phyloP scores from a whole-genome alignment of 2,329 filamentous ascomycete species.

The Trichophaea hybrida region DNA sequence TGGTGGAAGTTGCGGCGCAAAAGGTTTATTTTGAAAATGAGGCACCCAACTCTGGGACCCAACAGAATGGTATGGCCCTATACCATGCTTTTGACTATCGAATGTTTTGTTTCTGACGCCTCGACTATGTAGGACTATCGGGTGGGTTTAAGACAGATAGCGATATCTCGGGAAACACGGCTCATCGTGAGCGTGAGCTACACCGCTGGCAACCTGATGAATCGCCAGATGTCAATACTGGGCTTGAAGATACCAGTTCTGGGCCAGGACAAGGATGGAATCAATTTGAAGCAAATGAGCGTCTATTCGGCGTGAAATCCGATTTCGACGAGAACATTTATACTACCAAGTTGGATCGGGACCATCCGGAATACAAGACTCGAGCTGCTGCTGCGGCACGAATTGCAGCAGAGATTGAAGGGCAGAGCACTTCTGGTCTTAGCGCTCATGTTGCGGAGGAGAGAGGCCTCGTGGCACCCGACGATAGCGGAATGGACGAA shows the following conservation, averaged over 20 bases:
- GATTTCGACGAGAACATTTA: slow-evolving; percentile 93
- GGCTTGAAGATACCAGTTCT: slow-evolving; percentile 21
- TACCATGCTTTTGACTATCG: not conserved
- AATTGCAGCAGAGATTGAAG: slow-evolving; percentile 79
- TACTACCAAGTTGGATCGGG: slow-evolving; percentile 78
- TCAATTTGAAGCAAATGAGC: slow-evolving; percentile 82
- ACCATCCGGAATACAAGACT: slow-evolving; percentile 65
- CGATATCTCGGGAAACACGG: slow-evolving; percentile 26
- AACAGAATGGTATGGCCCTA: slow-evolving; percentile 18
- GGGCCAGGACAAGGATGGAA: slow-evolving; percentile 50
- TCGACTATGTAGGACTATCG: not conserved
- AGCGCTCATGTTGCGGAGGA: slow-evolving; percentile 86
- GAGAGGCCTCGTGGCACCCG: slow-evolving; percentile 51
- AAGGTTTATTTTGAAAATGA: slow-evolving; percentile 20
- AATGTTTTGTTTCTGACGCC: not conserved
- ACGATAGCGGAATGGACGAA: slow-evolving; percentile 60
- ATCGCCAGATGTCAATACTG: slow-evolving; percentile 11
- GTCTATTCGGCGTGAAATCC: slow-evolving; percentile 71
- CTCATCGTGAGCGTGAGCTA: slow-evolving; percentile 25
- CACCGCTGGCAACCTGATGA: slow-evolving; percentile 27
- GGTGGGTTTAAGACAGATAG: slow-evolving; percentile 25
- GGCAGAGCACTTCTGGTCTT: slow-evolving; percentile 44
- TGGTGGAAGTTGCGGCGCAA: slow-evolving; percentile 24
- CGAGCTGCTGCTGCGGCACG: slow-evolving; percentile 64
- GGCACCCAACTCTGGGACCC: not conserved